Percentiles rank a stretch among this genome's conserved stretches.
Conservation (phyloP, 2,329 filamentous ascomycete genomes). For the Fusarium sp. region DNA sequence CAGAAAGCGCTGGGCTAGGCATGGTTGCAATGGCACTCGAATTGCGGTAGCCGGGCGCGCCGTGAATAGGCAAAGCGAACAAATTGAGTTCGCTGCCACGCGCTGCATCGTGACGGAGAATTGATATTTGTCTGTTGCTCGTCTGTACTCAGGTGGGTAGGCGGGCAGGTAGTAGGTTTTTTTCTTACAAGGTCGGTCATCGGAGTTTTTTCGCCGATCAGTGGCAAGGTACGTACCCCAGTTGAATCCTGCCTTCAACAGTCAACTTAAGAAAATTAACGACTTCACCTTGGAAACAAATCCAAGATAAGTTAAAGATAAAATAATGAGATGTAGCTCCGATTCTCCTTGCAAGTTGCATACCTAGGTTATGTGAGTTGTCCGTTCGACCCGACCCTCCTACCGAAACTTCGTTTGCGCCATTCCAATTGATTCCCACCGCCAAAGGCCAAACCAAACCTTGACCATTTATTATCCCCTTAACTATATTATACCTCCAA, state of each 20-base stretch:
- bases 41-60: slow-evolving; percentile 21
- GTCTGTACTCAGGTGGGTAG: not conserved
- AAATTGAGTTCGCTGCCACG: slow-evolving; percentile 37
- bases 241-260: no score
- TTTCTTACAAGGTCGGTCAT: slow-evolving; percentile 26
- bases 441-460: not conserved
- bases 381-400: slow-evolving; percentile 1
- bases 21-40: slow-evolving; percentile 46
- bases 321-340: slow-evolving; percentile 24
- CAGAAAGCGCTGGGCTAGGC: slow-evolving; percentile 51
- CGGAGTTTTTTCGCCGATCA: slow-evolving; percentile 35
- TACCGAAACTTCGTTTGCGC: slow-evolving; percentile 6
- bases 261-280: not conserved
- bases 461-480: slow-evolving; percentile 3
- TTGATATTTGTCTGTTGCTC: slow-evolving; percentile 1
- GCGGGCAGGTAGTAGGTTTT: slow-evolving; percentile 1
- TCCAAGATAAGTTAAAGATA: not conserved
- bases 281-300: not conserved
- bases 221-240: slow-evolving; percentile 3
- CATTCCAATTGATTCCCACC: slow-evolving; percentile 8
- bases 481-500: slow-evolving; percentile 16
- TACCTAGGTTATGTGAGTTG: slow-evolving; percentile 16
- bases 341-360: slow-evolving; percentile 22
- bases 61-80: slow-evolving; percentile 39
- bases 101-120: slow-evolving; percentile 38